These are phyloP conservation scores for Colletotrichum magnum DNA, from an alignment of 2,329 filamentous ascomycete species.

Conservation along the genomic window DNA sequence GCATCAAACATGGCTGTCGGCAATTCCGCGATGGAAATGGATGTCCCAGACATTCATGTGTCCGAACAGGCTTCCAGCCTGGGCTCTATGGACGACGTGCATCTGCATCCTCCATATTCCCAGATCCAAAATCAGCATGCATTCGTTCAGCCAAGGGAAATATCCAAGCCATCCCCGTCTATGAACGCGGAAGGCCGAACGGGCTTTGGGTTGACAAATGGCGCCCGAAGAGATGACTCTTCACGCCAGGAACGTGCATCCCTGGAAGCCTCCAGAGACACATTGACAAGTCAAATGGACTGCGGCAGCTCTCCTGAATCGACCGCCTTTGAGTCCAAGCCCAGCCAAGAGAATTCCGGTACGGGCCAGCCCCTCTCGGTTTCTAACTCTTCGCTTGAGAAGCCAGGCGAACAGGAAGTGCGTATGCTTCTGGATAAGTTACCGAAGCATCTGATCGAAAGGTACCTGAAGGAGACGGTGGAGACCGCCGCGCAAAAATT, in stretches of 20 bases:
- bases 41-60: background rate
- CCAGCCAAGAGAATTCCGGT: background rate
- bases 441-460: conserved; percentile 51
- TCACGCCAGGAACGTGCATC: background rate
- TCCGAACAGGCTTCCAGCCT: background rate
- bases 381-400: background rate
- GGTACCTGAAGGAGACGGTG: conserved; percentile 45
- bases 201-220: background rate
- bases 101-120: background rate
- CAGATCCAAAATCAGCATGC: background rate
- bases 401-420: conserved; percentile 16
- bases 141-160: conserved; percentile 23
- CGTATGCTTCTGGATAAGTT: conserved; percentile 45
- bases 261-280: background rate
- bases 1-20: background rate
- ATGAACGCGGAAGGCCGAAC: background rate
- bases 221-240: background rate
- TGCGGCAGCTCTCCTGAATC: background rate
- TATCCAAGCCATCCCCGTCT: conserved; percentile 18
- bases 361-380: background rate
- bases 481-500: conserved; percentile 40
- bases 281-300: background rate
- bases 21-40: background rate
- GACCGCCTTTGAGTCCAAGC: background rate
- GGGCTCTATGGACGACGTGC: background rate